Evolutionary conservation across 768 basidiomycete species (phyloP), one percentile per base, ranked within the genome.

Genomic region (Paxillus ammoniavirescens): DNA sequence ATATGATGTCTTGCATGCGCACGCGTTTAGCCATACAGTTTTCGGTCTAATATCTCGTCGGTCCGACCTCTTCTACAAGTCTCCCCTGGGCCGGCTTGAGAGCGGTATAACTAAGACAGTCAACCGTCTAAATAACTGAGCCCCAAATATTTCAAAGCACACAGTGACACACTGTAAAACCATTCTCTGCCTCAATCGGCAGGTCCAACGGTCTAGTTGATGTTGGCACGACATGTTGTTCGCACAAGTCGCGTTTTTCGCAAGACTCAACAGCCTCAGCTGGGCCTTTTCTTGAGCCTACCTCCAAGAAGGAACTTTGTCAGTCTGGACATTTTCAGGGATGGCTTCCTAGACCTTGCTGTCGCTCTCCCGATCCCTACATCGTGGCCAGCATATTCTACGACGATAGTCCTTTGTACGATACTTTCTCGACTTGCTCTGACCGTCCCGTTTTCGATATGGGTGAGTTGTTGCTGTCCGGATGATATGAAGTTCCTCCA

Each of bases 331-430:
- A 43, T 65, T 41, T 66, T 85, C 50, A 77, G 79, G 35, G 77
- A 90, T 62, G 84, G 82, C 9, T 91, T 91, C 63, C 75, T 91
- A 13, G 90, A 92, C 75, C 72, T 91, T 46, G 86, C 90, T 21
- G 64, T 82, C 36, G 88, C 87, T 4, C 72, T 91, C n/a, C 90
- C 90, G 2, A 74, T 82, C 58, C 88, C 91, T 21, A 75, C 83
- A 1, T 79, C 77, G 9, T 75, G 83, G 57, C 89, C 91, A 0
- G 70, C 83, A 0, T 92, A 92, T 69, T 81, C 91, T 6, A 79
- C 83, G 2, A 84, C 89, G 2, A 90, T 93, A 54, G 84, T 92
- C 48, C 63, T 91, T 3, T 75, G 83, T 51, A 85, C 90, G 3
- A 64, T 89, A 37, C 64, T 78, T 13, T 76, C 81, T 38, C 83